These are phyloP conservation scores for Xylaria telfairii DNA, from an alignment of 495 filamentous ascomycete genomes.

Conservation along the genomic window DNA sequence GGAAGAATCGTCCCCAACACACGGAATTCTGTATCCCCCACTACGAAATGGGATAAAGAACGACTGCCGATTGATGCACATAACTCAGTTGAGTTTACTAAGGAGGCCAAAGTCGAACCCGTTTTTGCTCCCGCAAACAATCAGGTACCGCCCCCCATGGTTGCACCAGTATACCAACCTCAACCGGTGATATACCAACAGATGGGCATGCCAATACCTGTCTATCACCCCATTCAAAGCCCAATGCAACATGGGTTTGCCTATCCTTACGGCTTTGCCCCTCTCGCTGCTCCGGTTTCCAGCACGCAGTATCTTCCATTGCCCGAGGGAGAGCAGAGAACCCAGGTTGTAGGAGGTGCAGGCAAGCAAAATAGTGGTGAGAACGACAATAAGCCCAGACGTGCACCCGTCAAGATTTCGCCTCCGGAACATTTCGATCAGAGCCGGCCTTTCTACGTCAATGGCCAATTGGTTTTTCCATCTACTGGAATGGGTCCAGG, in stretches of 20 bases:
- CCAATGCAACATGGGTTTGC: slow-evolving; percentile 30
- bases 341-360: slow-evolving; percentile 27
- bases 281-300: slow-evolving; percentile 24
- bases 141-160: slow-evolving; percentile 35
- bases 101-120: slow-evolving; percentile 21
- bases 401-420: slow-evolving; percentile 48
- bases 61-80: slow-evolving; percentile 30
- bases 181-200: slow-evolving; percentile 27
- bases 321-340: slow-evolving; percentile 29
- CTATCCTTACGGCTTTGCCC: slow-evolving; percentile 39
- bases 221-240: slow-evolving; percentile 27
- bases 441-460: slow-evolving; percentile 53
- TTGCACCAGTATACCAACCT: slow-evolving; percentile 24
- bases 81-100: slow-evolving; percentile 23
- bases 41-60: slow-evolving; percentile 49
- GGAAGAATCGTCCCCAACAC: slow-evolving; percentile 63
- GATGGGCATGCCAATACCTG: slow-evolving; percentile 35
- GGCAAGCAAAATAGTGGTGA: slow-evolving; percentile 37
- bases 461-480: slow-evolving; percentile 57
- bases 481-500: slow-evolving; percentile 29
- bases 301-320: slow-evolving; percentile 20
- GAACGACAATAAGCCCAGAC: slow-evolving; percentile 38
- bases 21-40: slow-evolving; percentile 52
- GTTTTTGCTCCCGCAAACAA: slow-evolving; percentile 2
- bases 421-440: slow-evolving; percentile 53